Percentiles rank a stretch among this genome's conserved stretches.
These are phyloP conservation scores for Aspergillus sp. DNA, from an alignment of 2,329 filamentous ascomycete genomes.

Conservation along the genomic window DNA sequence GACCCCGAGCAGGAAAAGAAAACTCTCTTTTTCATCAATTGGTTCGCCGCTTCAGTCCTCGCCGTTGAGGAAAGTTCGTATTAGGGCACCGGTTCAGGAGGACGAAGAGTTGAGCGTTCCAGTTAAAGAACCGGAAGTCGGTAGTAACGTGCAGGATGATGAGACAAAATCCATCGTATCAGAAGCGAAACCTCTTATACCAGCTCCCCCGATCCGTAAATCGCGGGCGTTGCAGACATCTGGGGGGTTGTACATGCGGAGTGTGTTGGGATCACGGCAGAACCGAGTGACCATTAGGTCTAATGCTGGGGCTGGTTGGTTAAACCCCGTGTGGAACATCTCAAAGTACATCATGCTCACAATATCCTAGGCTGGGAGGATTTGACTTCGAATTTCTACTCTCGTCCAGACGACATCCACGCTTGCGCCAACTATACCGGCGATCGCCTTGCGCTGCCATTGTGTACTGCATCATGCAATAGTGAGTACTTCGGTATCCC, in stretches of 20 bases:
- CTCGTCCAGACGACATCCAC: slow-evolving; percentile 47
- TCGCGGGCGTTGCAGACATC: slow-evolving; percentile 30
- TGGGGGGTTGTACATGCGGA: slow-evolving; percentile 34
- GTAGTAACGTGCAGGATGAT: slow-evolving; percentile 7
- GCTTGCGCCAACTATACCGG: slow-evolving; percentile 35
- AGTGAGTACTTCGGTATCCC: slow-evolving; percentile 38
- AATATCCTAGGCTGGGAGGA: slow-evolving; percentile 45
- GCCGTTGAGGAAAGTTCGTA: slow-evolving; percentile 36
- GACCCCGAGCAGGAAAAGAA: slow-evolving; percentile 39
- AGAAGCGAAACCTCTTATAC: slow-evolving; percentile 15
- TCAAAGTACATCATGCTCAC: slow-evolving; percentile 11
- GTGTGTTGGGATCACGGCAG: slow-evolving; percentile 21
- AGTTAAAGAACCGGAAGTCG: slow-evolving; percentile 21
- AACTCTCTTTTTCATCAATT: slow-evolving; percentile 37
- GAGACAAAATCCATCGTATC: slow-evolving; percentile 10
- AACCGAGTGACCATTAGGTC: slow-evolving; percentile 27
- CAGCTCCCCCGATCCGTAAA: slow-evolving; percentile 27
- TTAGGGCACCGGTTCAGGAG: slow-evolving; percentile 21
- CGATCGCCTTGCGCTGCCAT: slow-evolving; percentile 48
- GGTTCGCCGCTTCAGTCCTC: slow-evolving; percentile 45
- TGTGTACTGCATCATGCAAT: slow-evolving; percentile 59
- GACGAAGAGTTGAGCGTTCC: slow-evolving; percentile 19
- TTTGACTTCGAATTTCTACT: slow-evolving; percentile 54
- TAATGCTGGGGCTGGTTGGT: slow-evolving; percentile 32
- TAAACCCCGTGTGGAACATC: neutral